Evolutionary conservation across 371 early-diverging fungal species (phyloP).

Genomic region (Antonospora locustae): DNA sequence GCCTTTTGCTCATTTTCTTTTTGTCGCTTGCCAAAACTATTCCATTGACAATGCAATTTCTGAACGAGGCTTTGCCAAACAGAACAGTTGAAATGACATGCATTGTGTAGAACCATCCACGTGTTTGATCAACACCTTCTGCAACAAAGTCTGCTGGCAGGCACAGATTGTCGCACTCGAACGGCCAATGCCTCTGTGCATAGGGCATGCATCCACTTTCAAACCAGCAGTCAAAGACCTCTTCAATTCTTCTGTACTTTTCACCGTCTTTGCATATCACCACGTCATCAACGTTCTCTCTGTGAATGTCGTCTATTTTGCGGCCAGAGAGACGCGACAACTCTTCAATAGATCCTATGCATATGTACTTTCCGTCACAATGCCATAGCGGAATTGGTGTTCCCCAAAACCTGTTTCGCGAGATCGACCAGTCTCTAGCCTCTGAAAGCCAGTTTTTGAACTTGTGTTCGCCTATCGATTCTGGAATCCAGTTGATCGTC

Average conservation of each 20-base stretch:
- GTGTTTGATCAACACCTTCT: constrained; percentile 98
- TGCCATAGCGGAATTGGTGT: constrained; percentile 99
- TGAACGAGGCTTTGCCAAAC: constrained; percentile 88
- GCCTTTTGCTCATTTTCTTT: constrained; percentile 98
- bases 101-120: constrained; percentile 99
- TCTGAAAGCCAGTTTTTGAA: constrained; percentile 95
- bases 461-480: constrained; percentile 83
- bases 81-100: constrained; percentile 92
- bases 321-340: constrained; percentile 76
- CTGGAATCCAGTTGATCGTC: constrained; percentile 86
- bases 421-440: constrained; percentile 96
- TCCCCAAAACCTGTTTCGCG: constrained; percentile 99
- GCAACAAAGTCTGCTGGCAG: constrained; percentile 99
- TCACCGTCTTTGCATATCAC: constrained; percentile 70
- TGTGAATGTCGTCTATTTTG: constrained; percentile 70
- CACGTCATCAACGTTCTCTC: constrained; percentile 84
- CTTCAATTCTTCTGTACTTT: constrained; percentile 72
- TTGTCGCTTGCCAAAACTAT: constrained; percentile 93
- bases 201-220: constrained; percentile 94
- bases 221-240: constrained; percentile 99
- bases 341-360: constrained; percentile 83
- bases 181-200: constrained; percentile 96
- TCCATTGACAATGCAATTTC: constrained; percentile 96
- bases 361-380: constrained; percentile 61
- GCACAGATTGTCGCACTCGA: constrained; percentile 59